These are phyloP conservation scores for Aspergillus conjunctus DNA, from an alignment of 495 filamentous ascomycete species.

Conservation along the genomic window DNA sequence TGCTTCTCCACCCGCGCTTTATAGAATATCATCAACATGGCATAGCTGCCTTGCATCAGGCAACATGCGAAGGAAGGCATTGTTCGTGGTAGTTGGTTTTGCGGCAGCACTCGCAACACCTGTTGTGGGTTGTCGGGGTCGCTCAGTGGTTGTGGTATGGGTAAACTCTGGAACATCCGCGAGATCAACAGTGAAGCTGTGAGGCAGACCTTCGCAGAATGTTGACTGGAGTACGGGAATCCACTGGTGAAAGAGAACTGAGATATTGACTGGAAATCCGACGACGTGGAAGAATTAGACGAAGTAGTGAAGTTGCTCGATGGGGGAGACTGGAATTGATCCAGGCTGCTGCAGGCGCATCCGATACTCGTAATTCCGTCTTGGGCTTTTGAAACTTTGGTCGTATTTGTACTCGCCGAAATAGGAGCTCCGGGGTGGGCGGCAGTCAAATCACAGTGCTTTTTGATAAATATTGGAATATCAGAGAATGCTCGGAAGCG, in stretches of 20 bases:
- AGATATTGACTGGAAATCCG: conserved; percentile 36
- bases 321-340: conserved; percentile 37
- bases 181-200: conserved; percentile 54
- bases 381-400: conserved; percentile 29
- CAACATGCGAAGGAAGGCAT: conserved; percentile 66
- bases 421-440: conserved; percentile 33
- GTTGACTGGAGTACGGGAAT: conserved; percentile 55
- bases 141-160: conserved; percentile 47
- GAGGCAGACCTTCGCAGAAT: conserved; percentile 58
- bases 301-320: conserved; percentile 43
- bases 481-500: conserved; percentile 63
- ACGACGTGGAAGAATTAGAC: conserved; percentile 40
- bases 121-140: conserved; percentile 24
- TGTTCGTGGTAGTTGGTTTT: conserved; percentile 49
- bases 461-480: conserved; percentile 59
- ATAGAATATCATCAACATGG: conserved; percentile 59
- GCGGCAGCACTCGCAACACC: conserved; percentile 27
- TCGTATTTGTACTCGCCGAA: conserved; percentile 23
- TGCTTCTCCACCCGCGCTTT: conserved; percentile 53
- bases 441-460: conserved; percentile 58
- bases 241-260: conserved; percentile 39
- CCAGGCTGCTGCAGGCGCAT: conserved; percentile 40
- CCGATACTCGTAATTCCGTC: conserved; percentile 36
- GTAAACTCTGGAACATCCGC: conserved; percentile 52
- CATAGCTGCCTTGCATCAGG: conserved; percentile 64